Evolutionary conservation across 768 basidiomycete species (phyloP).

Genomic region (Zangia roseola): DNA sequence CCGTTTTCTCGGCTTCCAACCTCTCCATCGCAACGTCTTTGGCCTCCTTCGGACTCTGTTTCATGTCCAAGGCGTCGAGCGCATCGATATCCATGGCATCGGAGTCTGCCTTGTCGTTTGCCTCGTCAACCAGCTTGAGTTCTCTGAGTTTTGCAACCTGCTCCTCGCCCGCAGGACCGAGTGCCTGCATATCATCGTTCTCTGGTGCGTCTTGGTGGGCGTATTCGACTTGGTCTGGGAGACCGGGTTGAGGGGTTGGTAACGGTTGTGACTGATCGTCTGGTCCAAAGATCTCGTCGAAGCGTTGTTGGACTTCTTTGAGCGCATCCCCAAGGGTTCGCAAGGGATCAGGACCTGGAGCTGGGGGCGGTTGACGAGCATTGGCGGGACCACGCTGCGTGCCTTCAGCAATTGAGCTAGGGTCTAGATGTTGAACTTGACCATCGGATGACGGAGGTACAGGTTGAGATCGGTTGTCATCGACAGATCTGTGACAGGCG

Average conservation of each 20-base stretch:
- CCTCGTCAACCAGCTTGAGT: conserved; percentile 71
- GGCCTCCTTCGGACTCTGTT: conserved; percentile 27
- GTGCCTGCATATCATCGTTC: conserved; percentile 79
- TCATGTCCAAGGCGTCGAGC: conserved; percentile 1
- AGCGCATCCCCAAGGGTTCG: conserved; percentile 84
- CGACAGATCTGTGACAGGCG: conserved; percentile 8
- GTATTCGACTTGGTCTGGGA: conserved; percentile 68
- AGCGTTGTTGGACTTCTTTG: conserved; percentile 77
- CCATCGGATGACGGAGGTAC: neutral
- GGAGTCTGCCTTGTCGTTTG: conserved; percentile 37
- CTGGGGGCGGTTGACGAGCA: conserved; percentile 39
- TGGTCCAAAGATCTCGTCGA: conserved; percentile 72
- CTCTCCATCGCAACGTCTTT: conserved; percentile 25
- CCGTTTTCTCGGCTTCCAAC: conserved; percentile 29
- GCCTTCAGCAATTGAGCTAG: conserved; percentile 41
- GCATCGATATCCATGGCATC: conserved; percentile 53
- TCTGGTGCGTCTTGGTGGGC: conserved; percentile 56
- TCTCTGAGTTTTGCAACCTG: conserved; percentile 80
- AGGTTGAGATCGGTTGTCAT: conserved; percentile 11
- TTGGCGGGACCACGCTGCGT: conserved; percentile 44
- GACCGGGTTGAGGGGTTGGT: conserved; percentile 36
- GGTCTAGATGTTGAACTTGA: conserved; percentile 16
- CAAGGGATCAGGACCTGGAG: conserved; percentile 48
- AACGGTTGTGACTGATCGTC: conserved; percentile 33
- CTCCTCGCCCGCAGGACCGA: conserved; percentile 85